Evolutionary conservation across 163 green algal genomes (phyloP), one percentile per base, ranked within the genome.

Genomic region (Chlorella variabilis): DNA sequence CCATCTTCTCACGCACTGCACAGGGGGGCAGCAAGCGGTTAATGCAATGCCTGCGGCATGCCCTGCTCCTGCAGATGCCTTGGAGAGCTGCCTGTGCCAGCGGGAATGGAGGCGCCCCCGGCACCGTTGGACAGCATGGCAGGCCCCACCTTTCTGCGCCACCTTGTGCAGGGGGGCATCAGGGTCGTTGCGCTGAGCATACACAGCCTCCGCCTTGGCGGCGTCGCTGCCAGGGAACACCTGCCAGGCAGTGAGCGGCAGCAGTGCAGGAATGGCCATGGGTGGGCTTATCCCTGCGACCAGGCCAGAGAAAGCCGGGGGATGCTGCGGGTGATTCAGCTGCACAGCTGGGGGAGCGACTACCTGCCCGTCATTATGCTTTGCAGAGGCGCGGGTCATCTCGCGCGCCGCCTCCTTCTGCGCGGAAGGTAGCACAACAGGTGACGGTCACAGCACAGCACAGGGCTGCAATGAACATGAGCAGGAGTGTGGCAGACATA

Each of bases 1-100:
- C 71, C 33, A 78, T n/a, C 71, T 78, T 78, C 49, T 78, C 71
- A 11, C 54, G 71, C 71, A 78, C 71, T 78, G 49, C 71, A 27
- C 18, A 25, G 31, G 33, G n/a, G 17, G 3, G 69, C 9, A 20
- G 45, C 11, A 17, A 18, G 20, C 36, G 17, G 36, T 17, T 27
- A 9, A n/a, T n/a, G n/a, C n/a, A n/a, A n/a, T n/a, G n/a, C n/a
- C n/a, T n/a, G n/a, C n/a, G n/a, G n/a, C n/a, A n/a, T n/a, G n/a
- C n/a, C n/a, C n/a, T n/a, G 61, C 25, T 25, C 25, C 54, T 29
- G 23, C 23, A n/a, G 54, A n/a, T 9, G 9, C 54, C 54, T 29
- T n/a, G 54, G 7, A n/a, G 54, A 62, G 54, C 54, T n/a, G n/a
- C n/a, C n/a, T n/a, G n/a, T n/a, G n/a, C n/a, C n/a, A n/a, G n/a